Percentiles rank a stretch among this genome's conserved stretches.
Conservation (phyloP, 208 protist species). For the Jaenimonas drosophilae region DNA sequence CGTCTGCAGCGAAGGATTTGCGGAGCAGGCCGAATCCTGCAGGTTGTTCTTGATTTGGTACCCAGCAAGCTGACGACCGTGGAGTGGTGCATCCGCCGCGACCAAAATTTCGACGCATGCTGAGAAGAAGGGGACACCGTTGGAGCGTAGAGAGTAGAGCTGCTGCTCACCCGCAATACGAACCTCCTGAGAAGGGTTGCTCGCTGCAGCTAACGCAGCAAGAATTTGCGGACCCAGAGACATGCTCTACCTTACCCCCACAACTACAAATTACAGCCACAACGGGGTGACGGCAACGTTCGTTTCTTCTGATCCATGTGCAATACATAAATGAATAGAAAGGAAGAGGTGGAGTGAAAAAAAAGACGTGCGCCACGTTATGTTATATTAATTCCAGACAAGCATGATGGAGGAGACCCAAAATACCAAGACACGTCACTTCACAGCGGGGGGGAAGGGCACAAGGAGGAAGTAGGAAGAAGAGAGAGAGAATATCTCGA, state of each 20-base stretch:
- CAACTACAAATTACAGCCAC: neutral
- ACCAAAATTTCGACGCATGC: slow-evolving; percentile 59
- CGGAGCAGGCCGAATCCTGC: neutral
- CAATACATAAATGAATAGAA: neutral
- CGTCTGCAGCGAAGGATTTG: slow-evolving; percentile 17
- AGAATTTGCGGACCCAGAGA: slow-evolving; percentile 47
- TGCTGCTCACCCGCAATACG: slow-evolving; percentile 45
- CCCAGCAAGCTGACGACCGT: slow-evolving; percentile 45
- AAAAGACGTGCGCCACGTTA: too few species aligned
- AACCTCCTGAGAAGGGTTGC: slow-evolving; percentile 34
- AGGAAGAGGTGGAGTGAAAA: neutral
- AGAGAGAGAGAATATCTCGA: too few species aligned
- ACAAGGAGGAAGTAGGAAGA: too few species aligned
- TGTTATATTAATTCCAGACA: too few species aligned
- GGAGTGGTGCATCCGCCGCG: slow-evolving; percentile 15
- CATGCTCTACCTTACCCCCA: slow-evolving; percentile 1
- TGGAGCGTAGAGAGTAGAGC: slow-evolving; percentile 38
- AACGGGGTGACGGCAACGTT: neutral
- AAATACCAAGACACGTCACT: too few species aligned
- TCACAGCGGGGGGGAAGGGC: too few species aligned
- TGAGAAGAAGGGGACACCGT: slow-evolving; percentile 44
- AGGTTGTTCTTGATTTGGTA: slow-evolving; percentile 75
- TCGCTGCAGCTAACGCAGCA: slow-evolving; percentile 42
- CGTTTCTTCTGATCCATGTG: neutral
- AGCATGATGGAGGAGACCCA: too few species aligned